Evolutionary conservation across 495 filamentous ascomycete species (phyloP).

Genomic region (Hypoxylon subgilvum): DNA sequence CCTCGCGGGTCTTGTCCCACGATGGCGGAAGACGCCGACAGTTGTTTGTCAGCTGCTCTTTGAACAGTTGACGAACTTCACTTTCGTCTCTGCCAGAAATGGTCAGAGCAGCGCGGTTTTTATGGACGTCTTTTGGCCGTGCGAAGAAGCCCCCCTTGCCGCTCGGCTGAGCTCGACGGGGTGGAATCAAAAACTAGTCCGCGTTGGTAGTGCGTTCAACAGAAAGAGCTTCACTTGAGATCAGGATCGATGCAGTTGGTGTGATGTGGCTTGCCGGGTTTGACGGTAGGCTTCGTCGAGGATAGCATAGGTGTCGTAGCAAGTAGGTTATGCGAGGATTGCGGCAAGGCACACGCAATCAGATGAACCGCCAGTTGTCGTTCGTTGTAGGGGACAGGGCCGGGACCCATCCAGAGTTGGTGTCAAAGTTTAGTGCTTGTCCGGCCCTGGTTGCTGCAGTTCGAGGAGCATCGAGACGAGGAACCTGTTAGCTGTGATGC

Average conservation of each 20-base stretch:
- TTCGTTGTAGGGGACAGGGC: conserved; percentile 32
- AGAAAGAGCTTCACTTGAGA: conserved; percentile 58
- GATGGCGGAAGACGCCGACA: conserved; percentile 70
- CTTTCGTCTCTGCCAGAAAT: conserved; percentile 45
- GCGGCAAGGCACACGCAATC: conserved; percentile 4
- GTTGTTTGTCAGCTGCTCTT: conserved; percentile 40
- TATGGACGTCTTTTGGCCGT: conserved; percentile 84
- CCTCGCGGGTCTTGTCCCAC: conserved; percentile 57
- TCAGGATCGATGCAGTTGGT: conserved; percentile 43
- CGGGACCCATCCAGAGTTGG: conserved; percentile 95
- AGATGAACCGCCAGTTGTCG: conserved; percentile 1
- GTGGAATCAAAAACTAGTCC: conserved; percentile 92
- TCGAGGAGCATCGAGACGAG: conserved; percentile 15
- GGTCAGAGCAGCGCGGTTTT: conserved; percentile 71
- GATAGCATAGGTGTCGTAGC: conserved; percentile 42
- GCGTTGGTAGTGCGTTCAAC: conserved; percentile 78
- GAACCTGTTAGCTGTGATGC: conserved; percentile 27
- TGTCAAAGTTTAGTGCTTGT: conserved; percentile 96
- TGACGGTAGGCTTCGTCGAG: conserved; percentile 43
- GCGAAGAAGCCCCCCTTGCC: conserved; percentile 64
- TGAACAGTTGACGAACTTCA: conserved; percentile 42
- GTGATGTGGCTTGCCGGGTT: conserved; percentile 47
- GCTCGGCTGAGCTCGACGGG: conserved; percentile 48
- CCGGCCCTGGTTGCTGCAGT: conserved; percentile 49
- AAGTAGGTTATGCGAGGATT: conserved; percentile 23